Evolutionary conservation across 192 early-diverging fungal species (phyloP), one percentile per base, ranked within the genome.

Genomic region (Chytriomyces sp.): DNA sequence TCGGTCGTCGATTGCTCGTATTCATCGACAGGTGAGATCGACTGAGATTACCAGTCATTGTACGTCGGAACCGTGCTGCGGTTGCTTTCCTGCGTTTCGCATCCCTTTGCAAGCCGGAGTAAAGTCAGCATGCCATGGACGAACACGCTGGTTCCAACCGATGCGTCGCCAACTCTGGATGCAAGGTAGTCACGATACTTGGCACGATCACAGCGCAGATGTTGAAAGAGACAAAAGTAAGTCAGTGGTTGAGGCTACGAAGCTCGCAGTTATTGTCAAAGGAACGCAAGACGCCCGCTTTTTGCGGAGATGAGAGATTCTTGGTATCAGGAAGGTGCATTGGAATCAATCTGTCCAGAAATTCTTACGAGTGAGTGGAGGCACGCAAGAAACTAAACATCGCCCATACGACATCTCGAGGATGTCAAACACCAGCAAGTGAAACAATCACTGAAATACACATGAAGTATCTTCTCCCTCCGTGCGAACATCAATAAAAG

Each of bases 121-220:
- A 12, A 5, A 60, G 14, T 32, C 32, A 60, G 22, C 58, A 36
- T 30, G 22, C 58, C 31, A 60, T 36, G 37, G 4, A 60, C 58
- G 22, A 60, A 60, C 32, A 60, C 58, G 32, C 31, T 60, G 17
- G 58, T 60, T 7, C 58, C 58, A 36, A 60, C 32, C 58, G 25
- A 60, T 34, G 37, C 26, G 30, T 60, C 8, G 58, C 22, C 30
- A 60, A 10, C 58, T 60, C 58, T 7, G 33, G 30, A 28, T 28
- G 30, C 4, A 36, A 36, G 22, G 58, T 60, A 8, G 31, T 12
- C 17, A 64, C 39, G 5, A 64, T 41, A 7, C 8, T 37, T 5
- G 28, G 26, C 5, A 64, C 36, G n/a, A 40, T 64, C 17, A 64
- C 61, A 4, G 40, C 40, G 14, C 5, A 41, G 39, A 64, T 64